Conservation (phyloP, 768 basidiomycete species). For the Fistulinella prunicolor region DNA sequence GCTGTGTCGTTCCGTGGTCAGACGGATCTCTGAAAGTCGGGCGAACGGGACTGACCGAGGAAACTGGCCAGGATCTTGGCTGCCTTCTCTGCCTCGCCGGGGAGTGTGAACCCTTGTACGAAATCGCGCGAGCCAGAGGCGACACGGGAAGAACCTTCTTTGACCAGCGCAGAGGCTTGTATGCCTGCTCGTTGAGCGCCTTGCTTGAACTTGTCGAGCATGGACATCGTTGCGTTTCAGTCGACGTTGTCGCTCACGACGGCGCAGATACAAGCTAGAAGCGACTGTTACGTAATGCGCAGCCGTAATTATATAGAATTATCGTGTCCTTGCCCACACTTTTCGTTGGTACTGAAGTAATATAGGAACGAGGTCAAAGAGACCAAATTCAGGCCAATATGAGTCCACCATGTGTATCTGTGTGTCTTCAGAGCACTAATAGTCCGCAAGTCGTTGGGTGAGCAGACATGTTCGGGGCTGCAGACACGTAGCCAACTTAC, state of each 20-base stretch:
- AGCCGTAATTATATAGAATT: too few species aligned
- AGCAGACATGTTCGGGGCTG: neutral
- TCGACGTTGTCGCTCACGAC: neutral
- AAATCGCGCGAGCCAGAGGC: slow-evolving; percentile 75
- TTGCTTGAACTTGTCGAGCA: slow-evolving; percentile 76
- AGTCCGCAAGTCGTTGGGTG: neutral
- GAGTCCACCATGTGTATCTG: slow-evolving; percentile 82
- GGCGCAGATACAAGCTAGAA: neutral
- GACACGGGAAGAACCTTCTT: slow-evolving; percentile 62
- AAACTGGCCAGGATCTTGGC: slow-evolving; percentile 89
- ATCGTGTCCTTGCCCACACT: slow-evolving; percentile 41
- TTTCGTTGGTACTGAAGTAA: slow-evolving; percentile 86
- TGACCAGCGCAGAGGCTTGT: slow-evolving; percentile 75
- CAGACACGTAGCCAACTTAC: slow-evolving; percentile 41
- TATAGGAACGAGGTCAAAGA: slow-evolving; percentile 84
- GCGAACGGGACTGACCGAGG: slow-evolving; percentile 55
- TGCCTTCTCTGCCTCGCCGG: slow-evolving; percentile 92
- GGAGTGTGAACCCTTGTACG: slow-evolving; percentile 82
- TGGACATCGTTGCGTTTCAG: slow-evolving; percentile 38
- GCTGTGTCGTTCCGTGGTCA: slow-evolving; percentile 44
- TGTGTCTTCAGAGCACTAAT: slow-evolving; percentile 74
- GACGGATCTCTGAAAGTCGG: neutral
- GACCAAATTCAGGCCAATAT: slow-evolving; percentile 93
- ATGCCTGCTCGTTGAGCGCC: slow-evolving; percentile 80
- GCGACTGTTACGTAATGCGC: slow-evolving; percentile 16